Evolutionary conservation across 345 rosid genomes (phyloP).

Genomic region (Carallia brachiata): DNA sequence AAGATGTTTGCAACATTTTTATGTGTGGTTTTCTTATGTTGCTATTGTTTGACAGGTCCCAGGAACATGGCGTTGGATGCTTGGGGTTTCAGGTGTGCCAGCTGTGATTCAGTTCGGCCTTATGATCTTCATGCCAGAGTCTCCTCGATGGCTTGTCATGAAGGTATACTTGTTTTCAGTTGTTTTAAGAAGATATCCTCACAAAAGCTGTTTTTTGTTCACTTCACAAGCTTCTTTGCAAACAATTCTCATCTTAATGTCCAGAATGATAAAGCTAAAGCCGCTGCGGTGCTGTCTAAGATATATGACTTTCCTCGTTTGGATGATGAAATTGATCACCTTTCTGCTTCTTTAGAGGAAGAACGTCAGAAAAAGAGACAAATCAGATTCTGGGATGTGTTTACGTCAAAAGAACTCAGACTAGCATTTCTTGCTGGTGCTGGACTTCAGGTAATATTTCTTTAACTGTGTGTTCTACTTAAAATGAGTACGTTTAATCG

Average conservation of each 20-base stretch:
- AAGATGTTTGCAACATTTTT: neutral
- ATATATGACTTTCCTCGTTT: slow-evolving; percentile 75
- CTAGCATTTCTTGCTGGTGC: slow-evolving; percentile 93
- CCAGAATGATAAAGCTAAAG: slow-evolving; percentile 59
- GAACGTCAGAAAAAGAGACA: slow-evolving; percentile 46
- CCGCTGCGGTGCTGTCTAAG: slow-evolving; percentile 52
- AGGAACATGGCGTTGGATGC: slow-evolving; percentile 99
- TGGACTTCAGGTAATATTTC: slow-evolving; percentile 89
- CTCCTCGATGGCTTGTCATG: slow-evolving; percentile 97
- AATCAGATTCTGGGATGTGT: slow-evolving; percentile 64
- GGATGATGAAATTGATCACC: slow-evolving; percentile 81
- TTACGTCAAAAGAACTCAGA: slow-evolving; percentile 73
- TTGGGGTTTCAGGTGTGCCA: slow-evolving; percentile 88
- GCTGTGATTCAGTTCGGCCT: slow-evolving; percentile 75
- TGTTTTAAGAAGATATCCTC: neutral
- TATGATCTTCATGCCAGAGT: slow-evolving; percentile 89
- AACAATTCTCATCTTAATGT: slow-evolving; percentile 10
- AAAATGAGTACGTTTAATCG: neutral
- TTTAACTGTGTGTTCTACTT: neutral
- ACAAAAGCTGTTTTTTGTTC: neutral
- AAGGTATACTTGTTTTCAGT: slow-evolving; percentile 38
- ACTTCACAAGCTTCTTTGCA: neutral
- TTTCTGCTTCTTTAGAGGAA: slow-evolving; percentile 62
- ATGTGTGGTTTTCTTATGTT: slow-evolving; percentile 11
- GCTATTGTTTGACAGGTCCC: slow-evolving; percentile 56